Conservation (phyloP, 169 alveolate genomes). For the Plasmodium vivax region DNA sequence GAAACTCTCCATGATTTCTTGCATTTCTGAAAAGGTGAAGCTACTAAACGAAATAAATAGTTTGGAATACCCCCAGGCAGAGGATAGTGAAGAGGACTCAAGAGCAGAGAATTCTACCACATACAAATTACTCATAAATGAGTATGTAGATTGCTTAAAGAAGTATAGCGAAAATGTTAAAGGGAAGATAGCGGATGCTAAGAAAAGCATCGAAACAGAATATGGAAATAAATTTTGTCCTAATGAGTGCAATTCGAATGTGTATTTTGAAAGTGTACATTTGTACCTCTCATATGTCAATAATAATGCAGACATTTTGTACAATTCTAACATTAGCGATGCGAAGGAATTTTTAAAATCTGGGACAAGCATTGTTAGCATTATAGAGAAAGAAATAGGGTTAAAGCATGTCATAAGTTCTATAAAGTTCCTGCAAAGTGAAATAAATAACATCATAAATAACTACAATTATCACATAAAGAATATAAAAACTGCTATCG, state of each 20-base stretch:
- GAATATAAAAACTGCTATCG: not conserved
- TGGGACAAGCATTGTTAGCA: not conserved
- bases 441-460: slow-evolving; percentile 7
- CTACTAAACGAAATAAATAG: not conserved
- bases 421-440: not conserved
- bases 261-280: not conserved
- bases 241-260: not conserved
- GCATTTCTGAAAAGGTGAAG: not conserved
- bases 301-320: not conserved
- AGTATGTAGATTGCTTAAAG: slow-evolving; percentile 9
- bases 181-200: not conserved
- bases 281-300: not conserved
- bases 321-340: not conserved
- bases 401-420: not conserved
- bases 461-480: slow-evolving; percentile 13
- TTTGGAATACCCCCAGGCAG: not conserved
- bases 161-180: not conserved
- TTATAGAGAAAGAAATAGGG: not conserved
- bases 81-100: not conserved
- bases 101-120: not conserved
- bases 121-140: not conserved
- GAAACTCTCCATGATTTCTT: not conserved
- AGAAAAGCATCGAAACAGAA: not conserved
- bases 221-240: not conserved
- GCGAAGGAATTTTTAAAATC: slow-evolving; percentile 18